Conservation (phyloP, 1,139 yeast species). For the Magnusiomyces suaveolens region DNA sequence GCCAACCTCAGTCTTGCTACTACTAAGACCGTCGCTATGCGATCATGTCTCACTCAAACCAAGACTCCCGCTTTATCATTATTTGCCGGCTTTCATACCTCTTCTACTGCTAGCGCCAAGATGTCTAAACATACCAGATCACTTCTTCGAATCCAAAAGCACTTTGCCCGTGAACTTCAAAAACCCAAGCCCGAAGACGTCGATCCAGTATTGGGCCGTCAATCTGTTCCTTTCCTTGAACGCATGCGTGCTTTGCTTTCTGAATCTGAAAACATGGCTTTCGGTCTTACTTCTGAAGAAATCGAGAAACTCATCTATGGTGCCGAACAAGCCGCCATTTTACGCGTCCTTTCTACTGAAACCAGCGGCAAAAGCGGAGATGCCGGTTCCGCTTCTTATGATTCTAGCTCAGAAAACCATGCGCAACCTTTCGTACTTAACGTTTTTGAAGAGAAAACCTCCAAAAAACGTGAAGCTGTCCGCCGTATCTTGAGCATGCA, state of each 20-base stretch:
- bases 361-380: not conserved
- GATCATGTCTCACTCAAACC: not conserved
- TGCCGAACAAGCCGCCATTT: constrained; percentile 54
- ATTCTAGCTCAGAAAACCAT: not conserved
- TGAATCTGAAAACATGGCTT: constrained; percentile 50
- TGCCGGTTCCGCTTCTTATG: not conserved
- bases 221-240: constrained; percentile 55
- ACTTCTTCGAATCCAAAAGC: constrained; percentile 27
- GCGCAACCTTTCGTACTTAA: constrained; percentile 16
- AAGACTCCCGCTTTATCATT: not conserved
- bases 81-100: constrained; percentile 7
- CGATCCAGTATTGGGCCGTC: constrained; percentile 76
- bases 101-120: constrained; percentile 8
- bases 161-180: constrained; percentile 27
- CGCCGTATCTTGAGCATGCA: constrained; percentile 63
- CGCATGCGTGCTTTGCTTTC: constrained; percentile 57
- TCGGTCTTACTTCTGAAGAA: constrained; percentile 36
- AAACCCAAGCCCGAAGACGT: constrained; percentile 32
- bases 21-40: too few species aligned
- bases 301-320: constrained; percentile 72
- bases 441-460: constrained; percentile 32
- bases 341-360: constrained; percentile 25
- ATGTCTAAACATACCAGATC: constrained; percentile 14
- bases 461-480: constrained; percentile 57
- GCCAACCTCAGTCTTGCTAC: not conserved